Percentiles rank a stretch among this genome's conserved stretches.
Conservation (phyloP, 1,139 yeast genomes). For the Pichia norvegensis region DNA sequence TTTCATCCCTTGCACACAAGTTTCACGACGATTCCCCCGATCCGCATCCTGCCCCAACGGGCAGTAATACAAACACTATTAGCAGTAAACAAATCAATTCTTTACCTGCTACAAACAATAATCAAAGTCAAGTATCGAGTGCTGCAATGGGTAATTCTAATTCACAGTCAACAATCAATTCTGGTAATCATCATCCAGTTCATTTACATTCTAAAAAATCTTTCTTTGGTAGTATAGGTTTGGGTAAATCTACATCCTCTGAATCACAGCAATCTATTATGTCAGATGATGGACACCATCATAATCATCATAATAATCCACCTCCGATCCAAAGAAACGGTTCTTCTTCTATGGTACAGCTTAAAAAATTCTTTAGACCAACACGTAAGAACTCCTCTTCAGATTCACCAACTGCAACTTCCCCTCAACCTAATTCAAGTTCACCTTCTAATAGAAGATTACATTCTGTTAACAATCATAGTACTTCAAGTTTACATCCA, state of each 20-base stretch:
- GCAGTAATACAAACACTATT: background rate
- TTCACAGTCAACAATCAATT: conserved; percentile 16
- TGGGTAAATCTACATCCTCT: conserved; percentile 25
- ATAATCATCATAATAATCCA: conserved; percentile 4
- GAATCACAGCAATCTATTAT: conserved; percentile 21
- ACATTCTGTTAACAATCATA: background rate
- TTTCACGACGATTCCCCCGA: conserved; percentile 9
- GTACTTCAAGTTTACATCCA: background rate
- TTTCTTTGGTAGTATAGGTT: conserved; percentile 25
- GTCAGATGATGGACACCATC: conserved; percentile 23
- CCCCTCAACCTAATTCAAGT: conserved; percentile 3
- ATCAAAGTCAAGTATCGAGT: conserved; percentile 1
- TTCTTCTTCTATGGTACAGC: conserved; percentile 34
- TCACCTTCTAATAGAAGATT: background rate
- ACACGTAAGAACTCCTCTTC: conserved; percentile 22
- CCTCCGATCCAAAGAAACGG: conserved; percentile 28
- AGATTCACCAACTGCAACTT: conserved; percentile 2
- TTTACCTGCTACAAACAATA: background rate
- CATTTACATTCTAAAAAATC: conserved; percentile 18
- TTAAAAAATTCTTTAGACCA: conserved; percentile 31
- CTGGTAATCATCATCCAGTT: background rate
- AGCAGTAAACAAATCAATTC: background rate
- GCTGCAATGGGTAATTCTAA: conserved; percentile 8
- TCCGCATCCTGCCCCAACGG: background rate
- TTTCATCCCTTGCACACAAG: conserved; percentile 11